These are phyloP conservation scores for Silene uniflora DNA, from an alignment of 148 eudicot species.

Conservation along the genomic window DNA sequence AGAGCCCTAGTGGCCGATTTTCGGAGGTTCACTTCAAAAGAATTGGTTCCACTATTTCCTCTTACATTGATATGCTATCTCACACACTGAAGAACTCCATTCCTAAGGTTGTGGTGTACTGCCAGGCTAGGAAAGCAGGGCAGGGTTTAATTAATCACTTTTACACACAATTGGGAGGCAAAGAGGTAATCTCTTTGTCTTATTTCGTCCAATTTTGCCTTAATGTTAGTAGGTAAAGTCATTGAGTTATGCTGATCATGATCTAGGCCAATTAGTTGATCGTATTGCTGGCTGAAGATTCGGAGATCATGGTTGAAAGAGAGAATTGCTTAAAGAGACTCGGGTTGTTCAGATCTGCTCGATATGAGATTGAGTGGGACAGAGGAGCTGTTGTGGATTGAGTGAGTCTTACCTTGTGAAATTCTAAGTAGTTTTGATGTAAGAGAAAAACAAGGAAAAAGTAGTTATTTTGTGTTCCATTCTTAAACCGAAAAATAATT, in stretches of 20 bases:
- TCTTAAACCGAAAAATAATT: no score
- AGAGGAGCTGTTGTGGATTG: no score
- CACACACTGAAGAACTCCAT: conserved; percentile 47
- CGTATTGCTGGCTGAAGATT: no score
- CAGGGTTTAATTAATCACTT: conserved; percentile 44
- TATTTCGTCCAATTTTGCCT: background rate
- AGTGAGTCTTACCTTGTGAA: no score
- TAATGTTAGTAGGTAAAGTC: background rate
- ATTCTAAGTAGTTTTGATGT: no score
- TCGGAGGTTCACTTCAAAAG: conserved; percentile 51
- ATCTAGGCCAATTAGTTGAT: no score
- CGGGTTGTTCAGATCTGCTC: no score
- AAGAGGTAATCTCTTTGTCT: conserved; percentile 37
- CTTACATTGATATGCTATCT: conserved; percentile 50
- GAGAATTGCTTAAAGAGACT: no score
- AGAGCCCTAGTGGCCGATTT: conserved; percentile 37
- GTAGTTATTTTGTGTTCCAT: no score
- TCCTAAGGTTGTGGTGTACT: conserved; percentile 59
- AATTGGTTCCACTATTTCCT: conserved; percentile 47
- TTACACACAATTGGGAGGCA: conserved; percentile 41
- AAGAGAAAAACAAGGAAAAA: no score
- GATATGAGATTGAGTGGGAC: no score
- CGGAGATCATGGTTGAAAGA: no score
- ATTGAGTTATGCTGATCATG: background rate
- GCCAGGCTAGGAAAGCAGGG: conserved; percentile 55